These are phyloP conservation scores for Chytridiales sp. DNA, from an alignment of 371 early-diverging fungal genomes.

Conservation along the genomic window DNA sequence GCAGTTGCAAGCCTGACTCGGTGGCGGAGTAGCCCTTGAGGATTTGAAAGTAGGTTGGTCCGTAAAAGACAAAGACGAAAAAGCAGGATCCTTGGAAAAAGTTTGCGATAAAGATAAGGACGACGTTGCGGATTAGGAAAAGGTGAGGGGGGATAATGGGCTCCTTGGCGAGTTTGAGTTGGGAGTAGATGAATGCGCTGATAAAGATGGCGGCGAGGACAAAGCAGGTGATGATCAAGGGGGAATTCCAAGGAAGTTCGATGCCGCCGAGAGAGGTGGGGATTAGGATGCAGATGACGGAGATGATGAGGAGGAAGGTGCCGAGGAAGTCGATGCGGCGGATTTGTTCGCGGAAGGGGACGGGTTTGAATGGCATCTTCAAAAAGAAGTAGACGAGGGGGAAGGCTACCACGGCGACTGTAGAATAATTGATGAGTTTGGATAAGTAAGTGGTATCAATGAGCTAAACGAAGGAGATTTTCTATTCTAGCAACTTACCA, in stretches of 20 bases:
- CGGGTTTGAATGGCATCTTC: conserved; percentile 20
- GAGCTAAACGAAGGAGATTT: conserved; percentile 46
- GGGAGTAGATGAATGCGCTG: conserved; percentile 14
- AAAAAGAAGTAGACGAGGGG: conserved; percentile 54
- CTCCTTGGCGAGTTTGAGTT: conserved; percentile 21
- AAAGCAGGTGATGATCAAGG: conserved; percentile 58
- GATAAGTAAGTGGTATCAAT: conserved; percentile 51
- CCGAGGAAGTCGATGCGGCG: conserved; percentile 66
- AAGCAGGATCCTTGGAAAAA: conserved; percentile 66
- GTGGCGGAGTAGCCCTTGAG: conserved; percentile 60
- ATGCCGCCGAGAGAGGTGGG: conserved; percentile 25
- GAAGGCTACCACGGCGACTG: conserved; percentile 51
- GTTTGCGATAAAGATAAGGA: conserved; percentile 39
- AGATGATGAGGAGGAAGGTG: conserved; percentile 13
- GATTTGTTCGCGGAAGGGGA: conserved; percentile 47
- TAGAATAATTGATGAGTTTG: conserved; percentile 17
- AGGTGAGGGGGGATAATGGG: conserved; percentile 33
- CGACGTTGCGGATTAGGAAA: conserved; percentile 24
- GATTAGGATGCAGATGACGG: conserved; percentile 23
- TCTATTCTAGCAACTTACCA: no score
- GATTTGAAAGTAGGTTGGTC: conserved; percentile 72
- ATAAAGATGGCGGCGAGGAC: conserved; percentile 39
- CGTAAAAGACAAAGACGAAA: conserved; percentile 69
- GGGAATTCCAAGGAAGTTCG: conserved; percentile 27
- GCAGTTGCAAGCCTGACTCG: conserved; percentile 54